Percentiles rank a stretch among this genome's conserved stretches.
These are phyloP conservation scores for Vickermania spadyakhi DNA, from an alignment of 208 protist genomes.

Conservation along the genomic window DNA sequence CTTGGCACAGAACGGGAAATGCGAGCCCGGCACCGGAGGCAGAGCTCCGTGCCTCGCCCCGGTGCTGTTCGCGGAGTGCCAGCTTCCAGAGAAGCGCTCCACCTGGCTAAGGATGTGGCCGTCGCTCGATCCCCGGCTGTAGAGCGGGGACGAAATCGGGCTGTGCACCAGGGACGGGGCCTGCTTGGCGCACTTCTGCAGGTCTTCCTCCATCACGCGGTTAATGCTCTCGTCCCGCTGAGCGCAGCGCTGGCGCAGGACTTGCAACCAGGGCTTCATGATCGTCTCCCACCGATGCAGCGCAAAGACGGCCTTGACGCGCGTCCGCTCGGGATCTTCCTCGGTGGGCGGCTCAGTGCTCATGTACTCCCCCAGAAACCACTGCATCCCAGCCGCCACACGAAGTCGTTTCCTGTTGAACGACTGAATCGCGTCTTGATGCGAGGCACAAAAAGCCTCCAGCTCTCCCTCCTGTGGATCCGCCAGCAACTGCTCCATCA, in stretches of 20 bases:
- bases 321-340: neutral
- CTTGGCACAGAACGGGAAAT: no score
- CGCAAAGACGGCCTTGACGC: neutral
- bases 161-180: no score
- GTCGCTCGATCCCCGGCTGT: no score
- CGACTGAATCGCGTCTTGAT: constrained; percentile 15
- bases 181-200: neutral
- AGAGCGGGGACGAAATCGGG: no score
- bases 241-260: neutral
- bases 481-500: constrained; percentile 22
- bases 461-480: constrained; percentile 10
- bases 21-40: no score
- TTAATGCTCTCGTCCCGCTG: neutral
- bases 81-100: no score
- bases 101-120: no score
- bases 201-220: neutral
- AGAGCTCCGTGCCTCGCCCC: no score
- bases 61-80: no score
- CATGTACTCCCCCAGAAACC: neutral
- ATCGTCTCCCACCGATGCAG: neutral
- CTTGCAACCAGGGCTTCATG: neutral
- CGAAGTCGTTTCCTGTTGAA: constrained; percentile 23
- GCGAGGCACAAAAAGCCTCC: constrained; percentile 14
- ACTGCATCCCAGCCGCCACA: neutral
- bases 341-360: neutral